Evolutionary conservation across 805 yeast species (phyloP), one percentile per base, ranked within the genome.

Genomic region (Kodamaea kaohsiungensis): DNA sequence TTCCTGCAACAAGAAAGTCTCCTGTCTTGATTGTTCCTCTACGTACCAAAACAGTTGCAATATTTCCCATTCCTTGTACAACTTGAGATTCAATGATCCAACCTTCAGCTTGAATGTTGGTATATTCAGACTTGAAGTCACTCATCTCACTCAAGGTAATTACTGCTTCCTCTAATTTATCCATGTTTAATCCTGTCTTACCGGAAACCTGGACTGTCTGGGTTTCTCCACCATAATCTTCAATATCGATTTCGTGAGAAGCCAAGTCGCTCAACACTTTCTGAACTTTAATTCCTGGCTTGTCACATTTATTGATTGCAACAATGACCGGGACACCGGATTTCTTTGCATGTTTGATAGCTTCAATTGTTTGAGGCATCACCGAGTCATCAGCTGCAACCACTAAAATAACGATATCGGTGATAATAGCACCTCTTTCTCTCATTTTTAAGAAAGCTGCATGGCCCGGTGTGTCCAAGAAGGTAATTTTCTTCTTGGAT

Each of bases 321-420:
- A 95, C 96, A 52, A 95, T 86, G 58, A 92, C 76, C 0, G 92
- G 91, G 12, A 90, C 95, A 9, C 86, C 86, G 0, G 96, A 85
- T 49, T 83, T 83, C 59, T 87, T 87, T 3, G 96, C 92, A 69
- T 95, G 99, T 63, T 88, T 91, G 57, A 95, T 90, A 1, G 98
- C 98, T 69, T 95, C 99, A 42, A 86, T 79, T 0, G 99, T 95
- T 68, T 95, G 99, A 0, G 98, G 98, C 96, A 88, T 95, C 18
- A 95, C 96, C 0, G 97, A 89, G 71, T 95, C 99, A 68, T 95
- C 98, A 1, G 96, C 96, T 0, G 98, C 98, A 17, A 95, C 97
- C 1, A 93, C 98, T 52, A 95, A 77, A 46, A 95, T 81, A 37
- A 95, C 90, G 48, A 95, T 87, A 75, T 95, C 99, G 0, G 99